phyloP scores from a whole-genome alignment of 148 eudicot species.

The Hydrangea macrophylla region DNA sequence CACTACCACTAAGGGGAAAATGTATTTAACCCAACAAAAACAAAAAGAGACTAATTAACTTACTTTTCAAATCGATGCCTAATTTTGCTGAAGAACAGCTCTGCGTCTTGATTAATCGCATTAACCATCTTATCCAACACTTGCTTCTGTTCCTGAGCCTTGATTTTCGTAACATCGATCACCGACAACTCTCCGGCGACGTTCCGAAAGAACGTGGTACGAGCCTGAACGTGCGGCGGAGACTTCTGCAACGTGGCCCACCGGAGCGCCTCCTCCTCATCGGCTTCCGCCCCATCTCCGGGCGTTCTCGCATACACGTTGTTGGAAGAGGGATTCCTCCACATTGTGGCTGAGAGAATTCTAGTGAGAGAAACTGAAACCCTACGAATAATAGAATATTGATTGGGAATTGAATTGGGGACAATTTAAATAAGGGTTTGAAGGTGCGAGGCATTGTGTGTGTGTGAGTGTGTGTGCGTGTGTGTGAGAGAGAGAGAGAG shows the following conservation, averaged over 20 bases:
- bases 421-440: conserved; percentile 15
- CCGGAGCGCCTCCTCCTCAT: conserved; percentile 54
- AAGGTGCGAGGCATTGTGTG: neutral
- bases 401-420: neutral
- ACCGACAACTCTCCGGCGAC: conserved; percentile 48
- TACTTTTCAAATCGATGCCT: conserved; percentile 68
- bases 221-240: conserved; percentile 59
- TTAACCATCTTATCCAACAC: conserved; percentile 63
- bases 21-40: no score
- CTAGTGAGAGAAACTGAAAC: neutral
- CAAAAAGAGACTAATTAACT: conserved; percentile 22
- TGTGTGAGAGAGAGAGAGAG: neutral
- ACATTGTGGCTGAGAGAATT: no score
- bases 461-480: neutral
- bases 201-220: conserved; percentile 52
- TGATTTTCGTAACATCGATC: conserved; percentile 59
- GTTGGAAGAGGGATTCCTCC: conserved; percentile 40
- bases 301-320: conserved; percentile 28
- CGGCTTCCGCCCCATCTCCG: conserved; percentile 20
- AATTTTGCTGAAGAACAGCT: conserved; percentile 52
- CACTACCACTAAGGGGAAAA: no score
- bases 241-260: conserved; percentile 61
- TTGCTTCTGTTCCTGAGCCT: conserved; percentile 45
- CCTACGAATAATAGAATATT: neutral
- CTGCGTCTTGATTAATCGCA: conserved; percentile 55